Percentiles rank a stretch among this genome's conserved stretches.
These are phyloP conservation scores for Wickerhamia fluorescens DNA, from an alignment of 805 yeast genomes.

Conservation along the genomic window DNA sequence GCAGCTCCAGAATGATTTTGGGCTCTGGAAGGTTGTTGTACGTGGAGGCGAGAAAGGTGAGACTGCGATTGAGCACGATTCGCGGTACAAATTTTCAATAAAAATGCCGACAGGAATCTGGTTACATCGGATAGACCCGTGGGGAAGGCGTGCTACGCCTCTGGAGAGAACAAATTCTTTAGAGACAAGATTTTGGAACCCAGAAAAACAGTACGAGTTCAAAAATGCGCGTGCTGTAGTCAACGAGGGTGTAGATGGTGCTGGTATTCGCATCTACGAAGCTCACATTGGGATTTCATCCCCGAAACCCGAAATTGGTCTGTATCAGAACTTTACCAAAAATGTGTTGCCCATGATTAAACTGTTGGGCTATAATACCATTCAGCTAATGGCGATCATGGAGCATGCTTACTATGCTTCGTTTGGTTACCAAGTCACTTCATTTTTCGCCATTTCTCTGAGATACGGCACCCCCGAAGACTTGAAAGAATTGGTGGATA, in stretches of 20 bases:
- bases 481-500: constrained; percentile 79
- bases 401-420: constrained; percentile 98
- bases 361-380: constrained; percentile 82
- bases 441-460: constrained; percentile 83
- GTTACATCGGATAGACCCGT: constrained; percentile 81
- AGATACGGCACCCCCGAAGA: constrained; percentile 96
- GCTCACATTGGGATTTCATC: constrained; percentile 95
- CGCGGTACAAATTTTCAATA: constrained; percentile 67
- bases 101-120: constrained; percentile 59
- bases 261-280: constrained; percentile 72
- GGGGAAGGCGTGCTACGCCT: constrained; percentile 80
- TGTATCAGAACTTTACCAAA: constrained; percentile 77
- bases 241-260: constrained; percentile 16
- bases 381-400: constrained; percentile 97
- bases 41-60: too few relatives aligned
- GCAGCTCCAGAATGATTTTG: constrained; percentile 52
- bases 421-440: constrained; percentile 95
- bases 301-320: constrained; percentile 78
- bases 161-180: constrained; percentile 48
- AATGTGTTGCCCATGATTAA: constrained; percentile 79
- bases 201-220: constrained; percentile 49
- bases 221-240: constrained; percentile 58
- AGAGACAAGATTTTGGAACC: constrained; percentile 94
- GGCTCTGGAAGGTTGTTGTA: constrained; percentile 60
- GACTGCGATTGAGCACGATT: constrained; percentile 75